phyloP scores from a whole-genome alignment of 768 basidiomycete genomes.

The Gymnopilus junonius region DNA sequence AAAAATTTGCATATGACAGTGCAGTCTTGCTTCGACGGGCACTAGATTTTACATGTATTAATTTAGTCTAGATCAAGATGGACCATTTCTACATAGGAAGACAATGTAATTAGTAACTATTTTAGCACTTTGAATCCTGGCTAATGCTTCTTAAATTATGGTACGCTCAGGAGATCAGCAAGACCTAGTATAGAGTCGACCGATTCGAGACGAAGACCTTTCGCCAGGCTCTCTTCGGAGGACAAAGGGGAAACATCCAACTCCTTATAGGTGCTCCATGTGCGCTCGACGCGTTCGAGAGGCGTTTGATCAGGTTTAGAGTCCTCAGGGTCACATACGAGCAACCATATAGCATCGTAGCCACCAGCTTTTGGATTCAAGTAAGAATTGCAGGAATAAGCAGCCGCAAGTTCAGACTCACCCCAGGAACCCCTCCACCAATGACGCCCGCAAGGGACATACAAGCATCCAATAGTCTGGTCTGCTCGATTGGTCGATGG shows the following conservation, averaged over 20 bases:
- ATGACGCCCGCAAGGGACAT: constrained; percentile 81
- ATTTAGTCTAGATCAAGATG: constrained; percentile 25
- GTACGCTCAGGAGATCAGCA: constrained; percentile 30
- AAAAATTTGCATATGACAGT: constrained; percentile 63
- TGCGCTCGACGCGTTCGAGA: constrained; percentile 61
- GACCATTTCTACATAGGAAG: constrained; percentile 24
- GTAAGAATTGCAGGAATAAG: neutral
- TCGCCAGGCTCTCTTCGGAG: constrained; percentile 68
- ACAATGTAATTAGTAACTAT: constrained; percentile 24
- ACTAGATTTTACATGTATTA: constrained; percentile 4
- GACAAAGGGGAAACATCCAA: constrained; percentile 74
- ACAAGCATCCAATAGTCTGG: constrained; percentile 78
- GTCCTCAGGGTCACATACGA: constrained; percentile 68
- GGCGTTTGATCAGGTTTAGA: constrained; percentile 53
- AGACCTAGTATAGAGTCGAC: constrained; percentile 63
- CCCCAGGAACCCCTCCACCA: constrained; percentile 98
- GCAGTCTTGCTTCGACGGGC: neutral
- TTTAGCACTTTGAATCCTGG: neutral
- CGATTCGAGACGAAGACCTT: constrained; percentile 68
- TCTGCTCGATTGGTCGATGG: constrained; percentile 94
- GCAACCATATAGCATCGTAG: constrained; percentile 95
- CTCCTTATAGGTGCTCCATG: constrained; percentile 68
- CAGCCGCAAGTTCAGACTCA: constrained; percentile 40
- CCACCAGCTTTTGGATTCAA: constrained; percentile 74
- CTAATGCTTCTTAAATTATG: neutral